A percentile compares a stretch with the other conserved stretches of the same genome.
These are phyloP conservation scores for Clonostachys byssicola DNA, from an alignment of 2,329 filamentous ascomycete genomes.

Conservation along the genomic window DNA sequence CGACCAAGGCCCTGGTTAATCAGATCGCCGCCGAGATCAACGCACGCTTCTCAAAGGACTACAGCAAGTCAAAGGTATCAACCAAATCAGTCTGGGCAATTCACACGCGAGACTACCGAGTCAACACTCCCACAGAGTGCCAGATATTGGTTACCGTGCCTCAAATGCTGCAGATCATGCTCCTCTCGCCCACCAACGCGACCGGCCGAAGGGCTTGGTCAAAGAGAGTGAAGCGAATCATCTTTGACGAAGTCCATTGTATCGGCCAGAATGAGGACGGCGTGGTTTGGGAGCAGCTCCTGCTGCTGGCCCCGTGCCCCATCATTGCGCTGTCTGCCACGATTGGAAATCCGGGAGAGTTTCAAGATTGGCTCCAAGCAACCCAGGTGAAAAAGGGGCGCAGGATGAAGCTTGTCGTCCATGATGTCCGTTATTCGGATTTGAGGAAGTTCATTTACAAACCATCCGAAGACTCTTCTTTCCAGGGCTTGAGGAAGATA, in stretches of 20 bases:
- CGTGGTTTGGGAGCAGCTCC: constrained; percentile 73
- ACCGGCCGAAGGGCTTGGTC: constrained; percentile 54
- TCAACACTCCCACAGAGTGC: constrained; percentile 69
- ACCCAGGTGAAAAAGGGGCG: constrained; percentile 61
- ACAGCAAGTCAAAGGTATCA: constrained; percentile 45
- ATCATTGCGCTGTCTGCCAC: constrained; percentile 79
- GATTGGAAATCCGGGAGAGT: constrained; percentile 69
- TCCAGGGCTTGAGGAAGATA: constrained; percentile 43
- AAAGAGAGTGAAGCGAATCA: constrained; percentile 65
- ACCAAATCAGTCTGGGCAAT: constrained; percentile 75
- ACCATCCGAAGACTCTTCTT: constrained; percentile 40
- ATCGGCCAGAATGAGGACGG: constrained; percentile 76
- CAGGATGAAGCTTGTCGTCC: constrained; percentile 63
- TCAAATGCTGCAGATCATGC: constrained; percentile 75
- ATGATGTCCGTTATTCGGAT: constrained; percentile 70
- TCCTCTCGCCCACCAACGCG: constrained; percentile 62
- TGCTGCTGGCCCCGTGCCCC: constrained; percentile 70
- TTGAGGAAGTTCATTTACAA: constrained; percentile 70
- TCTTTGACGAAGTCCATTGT: constrained; percentile 79
- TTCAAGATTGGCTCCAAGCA: constrained; percentile 62
- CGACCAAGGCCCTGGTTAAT: constrained; percentile 78
- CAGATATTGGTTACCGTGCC: constrained; percentile 76
- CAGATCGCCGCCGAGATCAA: constrained; percentile 79
- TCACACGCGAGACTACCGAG: constrained; percentile 69
- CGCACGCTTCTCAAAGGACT: constrained; percentile 66